Base-by-base conservation (phyloP, 352 stramenopile species). In the Aphanomyces cochlioides region DNA sequence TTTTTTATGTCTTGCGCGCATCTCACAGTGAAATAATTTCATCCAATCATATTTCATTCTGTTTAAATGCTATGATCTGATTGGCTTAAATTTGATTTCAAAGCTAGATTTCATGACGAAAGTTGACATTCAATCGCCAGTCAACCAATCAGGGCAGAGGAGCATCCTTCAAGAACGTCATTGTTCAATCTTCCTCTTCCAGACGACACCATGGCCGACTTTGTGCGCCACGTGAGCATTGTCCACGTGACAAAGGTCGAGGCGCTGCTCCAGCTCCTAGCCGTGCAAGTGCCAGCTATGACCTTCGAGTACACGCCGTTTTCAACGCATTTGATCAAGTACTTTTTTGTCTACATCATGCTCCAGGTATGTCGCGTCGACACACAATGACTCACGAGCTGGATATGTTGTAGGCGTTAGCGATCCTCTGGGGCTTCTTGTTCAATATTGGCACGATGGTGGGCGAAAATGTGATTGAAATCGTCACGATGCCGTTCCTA, bases 381-480 rank as follows among this genome's bases (percentile, higher is more conserved):
- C 56, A 19, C n/a, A 28, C 1, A 34, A 45, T 60, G 41, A 3
- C 12, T 19, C 15, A n/a, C 47, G 10, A 10, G 15, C 43, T 50
- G 34, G 28, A 28, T 59, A 21, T 41, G 7, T 17, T 37, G 7
- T 40, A 92, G 77, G 84, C 85, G 50, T 72, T 95, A 38, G 87
- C 85, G 7, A 93, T 95, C 61, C 80, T 95, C 21, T 95, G 87
- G 87, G 84, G 82, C 3, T 95, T 93, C 40, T 74, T 95, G 7
- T 93, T 93, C 75, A 92, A 87, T 57, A 78, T 95, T 39, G 84
- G 84, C 19, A 85, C 85, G 15, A 88, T 95, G n/a, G 57, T 95
- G 48, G 85, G 85, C 28, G 85, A 92, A 74, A 93, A 92, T 67
- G 89, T 92, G 78, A 93, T 85, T 74, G 87, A 74, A n/a, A 90